Percentiles rank a stretch among this genome's conserved stretches.
These are phyloP conservation scores for Selaginella tamariscina DNA, from an alignment of 75 land plant genomes.

Conservation along the genomic window DNA sequence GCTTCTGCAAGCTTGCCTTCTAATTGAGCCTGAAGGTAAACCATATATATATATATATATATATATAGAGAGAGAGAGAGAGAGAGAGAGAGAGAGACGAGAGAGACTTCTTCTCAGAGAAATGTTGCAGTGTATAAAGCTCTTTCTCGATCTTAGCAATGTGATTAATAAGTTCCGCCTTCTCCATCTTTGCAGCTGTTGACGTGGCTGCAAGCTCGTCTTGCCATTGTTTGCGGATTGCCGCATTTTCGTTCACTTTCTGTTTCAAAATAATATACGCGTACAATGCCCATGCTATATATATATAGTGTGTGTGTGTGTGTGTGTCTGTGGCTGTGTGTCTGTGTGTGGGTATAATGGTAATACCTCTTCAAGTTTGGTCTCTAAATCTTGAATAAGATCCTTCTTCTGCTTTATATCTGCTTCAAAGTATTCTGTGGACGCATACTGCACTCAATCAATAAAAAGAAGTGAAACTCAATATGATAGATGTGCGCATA, in stretches of 20 bases:
- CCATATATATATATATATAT: background rate
- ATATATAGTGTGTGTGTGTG: no score
- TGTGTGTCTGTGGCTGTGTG: no score
- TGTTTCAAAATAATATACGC: slow-evolving; percentile 14
- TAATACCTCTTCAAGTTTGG: slow-evolving; percentile 20
- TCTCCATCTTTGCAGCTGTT: slow-evolving; percentile 3
- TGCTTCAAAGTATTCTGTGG: slow-evolving; percentile 18
- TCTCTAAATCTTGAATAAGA: slow-evolving; percentile 14
- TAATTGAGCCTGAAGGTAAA: slow-evolving; percentile 10
- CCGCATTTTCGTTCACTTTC: slow-evolving; percentile 12
- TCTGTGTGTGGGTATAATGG: no score
- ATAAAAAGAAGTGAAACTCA: background rate
- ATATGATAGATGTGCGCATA: background rate
- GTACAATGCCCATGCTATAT: no score
- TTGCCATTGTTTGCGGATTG: slow-evolving; percentile 13
- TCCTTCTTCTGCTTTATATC: slow-evolving; percentile 11
- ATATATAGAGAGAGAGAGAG: no score
- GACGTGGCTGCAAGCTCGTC: background rate
- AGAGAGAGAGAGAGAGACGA: no score
- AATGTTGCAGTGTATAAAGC: slow-evolving; percentile 8
- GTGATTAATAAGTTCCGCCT: slow-evolving; percentile 15
- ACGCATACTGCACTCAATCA: slow-evolving; percentile 14
- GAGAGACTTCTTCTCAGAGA: slow-evolving; percentile 8
- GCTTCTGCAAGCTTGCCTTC: slow-evolving; percentile 16
- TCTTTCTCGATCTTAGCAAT: slow-evolving; percentile 10